These are phyloP conservation scores for Staphylotrichum tortipilum DNA, from an alignment of 495 filamentous ascomycete species.

Conservation along the genomic window DNA sequence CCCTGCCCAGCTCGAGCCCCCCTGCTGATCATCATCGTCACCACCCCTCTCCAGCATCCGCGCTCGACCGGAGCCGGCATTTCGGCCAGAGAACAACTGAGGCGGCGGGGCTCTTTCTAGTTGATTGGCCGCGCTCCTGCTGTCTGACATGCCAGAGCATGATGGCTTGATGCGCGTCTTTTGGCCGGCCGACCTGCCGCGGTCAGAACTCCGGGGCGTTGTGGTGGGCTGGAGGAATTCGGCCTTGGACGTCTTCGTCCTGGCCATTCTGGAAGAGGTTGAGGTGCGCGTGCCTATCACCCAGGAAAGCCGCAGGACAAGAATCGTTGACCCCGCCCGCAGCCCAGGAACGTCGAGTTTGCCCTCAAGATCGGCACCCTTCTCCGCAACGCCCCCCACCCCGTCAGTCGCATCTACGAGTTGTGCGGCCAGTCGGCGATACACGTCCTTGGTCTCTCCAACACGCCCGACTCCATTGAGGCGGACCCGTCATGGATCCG, in stretches of 20 bases:
- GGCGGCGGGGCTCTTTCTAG: constrained; percentile 91
- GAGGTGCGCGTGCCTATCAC: constrained; percentile 51
- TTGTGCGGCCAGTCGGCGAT: constrained; percentile 76
- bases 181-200: constrained; percentile 83
- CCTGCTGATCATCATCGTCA: constrained; percentile 14
- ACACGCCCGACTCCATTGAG: constrained; percentile 41
- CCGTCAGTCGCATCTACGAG: constrained; percentile 69
- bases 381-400: constrained; percentile 73
- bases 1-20: not conserved
- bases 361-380: constrained; percentile 77
- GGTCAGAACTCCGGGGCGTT: constrained; percentile 64
- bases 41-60: constrained; percentile 57
- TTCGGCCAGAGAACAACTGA: constrained; percentile 90
- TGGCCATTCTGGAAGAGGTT: constrained; percentile 81
- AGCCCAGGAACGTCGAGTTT: constrained; percentile 69
- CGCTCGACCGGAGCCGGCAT: constrained; percentile 73
- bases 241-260: constrained; percentile 77
- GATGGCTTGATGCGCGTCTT: constrained; percentile 96
- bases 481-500: constrained; percentile 65
- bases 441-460: constrained; percentile 77
- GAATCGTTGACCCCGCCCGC: constrained; percentile 4
- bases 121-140: constrained; percentile 20
- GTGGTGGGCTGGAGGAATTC: constrained; percentile 96
- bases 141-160: constrained; percentile 72
- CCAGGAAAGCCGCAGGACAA: not conserved